These are phyloP conservation scores for Alternaria triticimaculans DNA, from an alignment of 2,329 filamentous ascomycete species.

Conservation along the genomic window DNA sequence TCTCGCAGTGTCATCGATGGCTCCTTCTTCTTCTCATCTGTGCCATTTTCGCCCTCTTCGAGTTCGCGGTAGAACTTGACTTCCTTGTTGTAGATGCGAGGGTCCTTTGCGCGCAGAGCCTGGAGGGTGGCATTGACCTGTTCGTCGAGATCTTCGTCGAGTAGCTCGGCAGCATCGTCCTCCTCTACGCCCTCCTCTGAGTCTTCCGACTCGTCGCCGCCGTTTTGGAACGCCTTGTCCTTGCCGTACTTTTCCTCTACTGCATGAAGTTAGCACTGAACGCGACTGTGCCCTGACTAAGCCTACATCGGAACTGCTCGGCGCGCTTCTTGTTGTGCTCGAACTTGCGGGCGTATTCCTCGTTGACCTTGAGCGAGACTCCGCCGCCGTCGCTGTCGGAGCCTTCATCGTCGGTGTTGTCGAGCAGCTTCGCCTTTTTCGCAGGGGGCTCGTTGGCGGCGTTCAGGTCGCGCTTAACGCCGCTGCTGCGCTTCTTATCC, in stretches of 20 bases:
- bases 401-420: conserved; percentile 44
- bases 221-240: conserved; percentile 39
- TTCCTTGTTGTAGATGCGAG: conserved; percentile 82
- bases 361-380: conserved; percentile 75
- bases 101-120: conserved; percentile 90
- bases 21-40: conserved; percentile 70
- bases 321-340: conserved; percentile 98
- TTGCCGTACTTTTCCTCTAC: conserved; percentile 88
- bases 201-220: conserved; percentile 59
- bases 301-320: conserved; percentile 74
- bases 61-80: conserved; percentile 77
- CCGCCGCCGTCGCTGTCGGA: conserved; percentile 35
- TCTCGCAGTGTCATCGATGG: conserved; percentile 77
- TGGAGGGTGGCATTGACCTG: conserved; percentile 87
- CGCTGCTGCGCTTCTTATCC: conserved; percentile 31
- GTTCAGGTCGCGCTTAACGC: conserved; percentile 32
- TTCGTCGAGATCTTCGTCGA: conserved; percentile 82
- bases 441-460: conserved; percentile 32
- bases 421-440: conserved; percentile 48
- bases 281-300: background rate
- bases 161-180: conserved; percentile 88
- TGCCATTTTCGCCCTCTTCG: conserved; percentile 57
- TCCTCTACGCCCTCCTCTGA: conserved; percentile 72
- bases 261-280: conserved; percentile 48
- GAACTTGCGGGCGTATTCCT: conserved; percentile 86